Evolutionary conservation across 2,329 filamentous ascomycete species (phyloP), one percentile per base, ranked within the genome.

Genomic region (Aspergillus flavus): DNA sequence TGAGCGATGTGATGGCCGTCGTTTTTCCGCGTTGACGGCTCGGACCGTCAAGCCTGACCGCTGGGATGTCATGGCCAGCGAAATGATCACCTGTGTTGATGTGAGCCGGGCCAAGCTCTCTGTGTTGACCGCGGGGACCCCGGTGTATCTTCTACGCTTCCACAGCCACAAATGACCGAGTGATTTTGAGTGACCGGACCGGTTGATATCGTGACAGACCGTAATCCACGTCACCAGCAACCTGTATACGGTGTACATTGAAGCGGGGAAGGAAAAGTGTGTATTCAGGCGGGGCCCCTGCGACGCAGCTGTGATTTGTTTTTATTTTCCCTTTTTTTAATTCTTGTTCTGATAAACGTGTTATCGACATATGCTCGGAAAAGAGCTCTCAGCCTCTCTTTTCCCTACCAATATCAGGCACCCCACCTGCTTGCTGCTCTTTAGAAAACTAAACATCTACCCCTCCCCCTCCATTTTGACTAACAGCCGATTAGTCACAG

Each of bases 171-270:
- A 53, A 66, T 64, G 67, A 67, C 65, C 64, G 67, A 64, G 63
- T 61, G 63, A 71, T 64, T 58, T 69, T 66, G 62, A 73, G 68
- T 66, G 67, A 68, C 65, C 64, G 65, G 59, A 52, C 70, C 65
- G 59, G 72, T 72, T 66, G 67, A 70, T 68, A 71, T 73, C 65
- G 61, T 69, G 69, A 73, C 69, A 68, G 66, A 67, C 68, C 64
- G 65, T 63, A 63, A 66, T 73, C 72, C 72, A 75, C 74, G 73
- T 76, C 74, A 76, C 69, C 65, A 61, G 57, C 60, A 56, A 61
- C 61, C 61, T 66, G 61, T 69, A 59, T 68, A 67, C 65, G 64
- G 63, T 68, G 58, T 63, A 58, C 62, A 59, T 63, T 64, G 54
- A 62, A 57, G 66, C 66, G 67, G 66, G 65, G 68, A 65, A 64